Evolutionary conservation across 208 protist genomes (phyloP).

Genomic region (Leishmania martiniquensis): DNA sequence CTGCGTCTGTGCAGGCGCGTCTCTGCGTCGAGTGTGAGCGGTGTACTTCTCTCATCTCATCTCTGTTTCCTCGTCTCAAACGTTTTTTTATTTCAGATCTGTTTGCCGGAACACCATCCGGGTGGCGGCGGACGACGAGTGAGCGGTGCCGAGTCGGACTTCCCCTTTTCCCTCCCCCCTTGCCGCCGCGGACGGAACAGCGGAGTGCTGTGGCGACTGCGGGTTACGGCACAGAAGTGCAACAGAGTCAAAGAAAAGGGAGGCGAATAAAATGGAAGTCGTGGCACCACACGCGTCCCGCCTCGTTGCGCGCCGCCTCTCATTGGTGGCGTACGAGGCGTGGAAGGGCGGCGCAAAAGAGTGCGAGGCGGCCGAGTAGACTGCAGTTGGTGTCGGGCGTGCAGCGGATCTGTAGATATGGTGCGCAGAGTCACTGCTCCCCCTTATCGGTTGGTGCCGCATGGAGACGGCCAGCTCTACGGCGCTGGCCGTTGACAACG

Average conservation of each 20-base stretch:
- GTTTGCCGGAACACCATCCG: background rate
- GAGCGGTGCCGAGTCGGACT: background rate
- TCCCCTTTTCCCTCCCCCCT: background rate
- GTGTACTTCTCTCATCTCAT: background rate
- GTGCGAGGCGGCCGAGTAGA: background rate
- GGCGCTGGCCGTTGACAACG: background rate
- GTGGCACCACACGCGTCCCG: background rate
- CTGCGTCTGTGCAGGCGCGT: slow-evolving; percentile 1
- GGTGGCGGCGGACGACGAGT: background rate
- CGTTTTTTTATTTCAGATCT: no score
- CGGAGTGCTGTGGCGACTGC: background rate
- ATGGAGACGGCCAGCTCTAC: background rate
- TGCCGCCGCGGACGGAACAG: background rate
- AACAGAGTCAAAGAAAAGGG: background rate
- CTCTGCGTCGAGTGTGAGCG: background rate
- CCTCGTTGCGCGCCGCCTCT: background rate
- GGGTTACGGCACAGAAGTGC: background rate
- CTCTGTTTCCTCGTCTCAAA: background rate
- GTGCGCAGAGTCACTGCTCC: background rate
- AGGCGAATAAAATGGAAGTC: background rate
- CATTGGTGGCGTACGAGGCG: background rate
- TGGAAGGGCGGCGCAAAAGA: background rate
- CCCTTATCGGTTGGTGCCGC: background rate
- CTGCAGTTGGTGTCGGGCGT: background rate
- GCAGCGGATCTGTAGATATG: background rate